Evolutionary conservation across 495 filamentous ascomycete genomes (phyloP).

Genomic region (Margaritispora aquatica): DNA sequence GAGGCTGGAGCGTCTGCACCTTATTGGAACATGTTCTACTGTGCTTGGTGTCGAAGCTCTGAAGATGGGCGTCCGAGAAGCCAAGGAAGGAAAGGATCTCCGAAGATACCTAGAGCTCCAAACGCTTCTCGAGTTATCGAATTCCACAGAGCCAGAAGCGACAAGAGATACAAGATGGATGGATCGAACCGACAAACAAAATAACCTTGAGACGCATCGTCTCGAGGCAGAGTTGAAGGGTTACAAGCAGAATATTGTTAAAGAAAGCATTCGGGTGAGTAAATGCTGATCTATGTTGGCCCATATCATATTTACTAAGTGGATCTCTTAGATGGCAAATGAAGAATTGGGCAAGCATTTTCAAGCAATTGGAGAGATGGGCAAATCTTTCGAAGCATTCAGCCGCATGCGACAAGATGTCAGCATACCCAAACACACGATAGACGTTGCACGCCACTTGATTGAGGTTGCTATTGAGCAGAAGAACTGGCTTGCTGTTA

Average conservation of each 20-base stretch:
- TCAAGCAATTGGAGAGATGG: constrained; percentile 56
- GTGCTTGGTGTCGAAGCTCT: constrained; percentile 75
- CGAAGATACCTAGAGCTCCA: constrained; percentile 63
- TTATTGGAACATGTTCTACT: constrained; percentile 74
- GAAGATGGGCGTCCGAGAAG: constrained; percentile 67
- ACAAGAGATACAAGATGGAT: constrained; percentile 64
- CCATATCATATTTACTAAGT: neutral
- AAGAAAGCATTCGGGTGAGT: constrained; percentile 89
- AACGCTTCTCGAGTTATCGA: constrained; percentile 52
- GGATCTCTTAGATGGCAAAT: constrained; percentile 60
- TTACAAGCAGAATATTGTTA: constrained; percentile 96
- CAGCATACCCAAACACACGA: constrained; percentile 61
- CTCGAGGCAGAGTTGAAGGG: constrained; percentile 79
- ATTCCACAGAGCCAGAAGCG: constrained; percentile 63
- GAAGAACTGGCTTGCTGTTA: constrained; percentile 56
- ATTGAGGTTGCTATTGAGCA: constrained; percentile 64
- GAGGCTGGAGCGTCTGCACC: constrained; percentile 69
- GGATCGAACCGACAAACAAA: constrained; percentile 50
- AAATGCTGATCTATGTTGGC: neutral
- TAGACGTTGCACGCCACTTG: constrained; percentile 63
- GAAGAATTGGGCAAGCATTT: constrained; percentile 68
- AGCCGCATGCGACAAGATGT: constrained; percentile 70
- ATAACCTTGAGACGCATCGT: constrained; percentile 60
- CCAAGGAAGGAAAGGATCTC: constrained; percentile 71
- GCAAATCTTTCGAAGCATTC: constrained; percentile 59